Evolutionary conservation across 2,329 filamentous ascomycete species (phyloP), one percentile per base, ranked within the genome.

Genomic region (Aspergillus unguis): DNA sequence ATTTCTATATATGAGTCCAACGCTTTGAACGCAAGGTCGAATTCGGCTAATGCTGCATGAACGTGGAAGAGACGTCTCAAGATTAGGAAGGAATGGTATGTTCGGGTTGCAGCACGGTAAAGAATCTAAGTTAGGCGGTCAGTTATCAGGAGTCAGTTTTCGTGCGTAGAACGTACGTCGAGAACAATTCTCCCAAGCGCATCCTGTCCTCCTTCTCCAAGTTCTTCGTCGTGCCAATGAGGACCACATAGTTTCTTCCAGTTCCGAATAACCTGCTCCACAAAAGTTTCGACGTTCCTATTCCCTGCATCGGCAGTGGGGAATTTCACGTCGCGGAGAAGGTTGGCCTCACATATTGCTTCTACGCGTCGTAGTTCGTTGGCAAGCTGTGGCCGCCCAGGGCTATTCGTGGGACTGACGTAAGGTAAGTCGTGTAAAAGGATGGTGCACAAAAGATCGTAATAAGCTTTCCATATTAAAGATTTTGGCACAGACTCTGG

Each of bases 1-100:
- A 99, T 88, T 50, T 95, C 89, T 35, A 95, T 77, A 69, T 97
- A 99, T 0, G 92, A 92, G 68, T 95, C 88, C 57, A 96, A 89
- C 0, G 94, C 89, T 66, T 91, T 91, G 69, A 95, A 85, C 1
- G 92, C 92, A 44, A 97, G 77, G 51, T 96, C 90, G 60, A 96
- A 97, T 62, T 99, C 92, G 6, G 91, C 90, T 17, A 96, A 78
- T 2, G 90, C 83, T 17, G 92, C 79, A 69, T 99, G 94, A 2
- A 96, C 87, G 8, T 85, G 86, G 67, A 97, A 97, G 0, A 99
- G 79, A 63, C 92, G 84, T 53, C 92, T 82, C 29, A 99, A 76
- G 56, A 97, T 88, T 7, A 90, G 78, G 1, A 92, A 95, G 1
- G 94, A 99, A 71, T 99, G 94, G 65, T 94, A 99, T 0, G 92